A percentile compares a stretch with the other conserved stretches of the same genome.
Conservation (phyloP, 1,284 basidiomycete genomes). For the Melampsora medusae region DNA sequence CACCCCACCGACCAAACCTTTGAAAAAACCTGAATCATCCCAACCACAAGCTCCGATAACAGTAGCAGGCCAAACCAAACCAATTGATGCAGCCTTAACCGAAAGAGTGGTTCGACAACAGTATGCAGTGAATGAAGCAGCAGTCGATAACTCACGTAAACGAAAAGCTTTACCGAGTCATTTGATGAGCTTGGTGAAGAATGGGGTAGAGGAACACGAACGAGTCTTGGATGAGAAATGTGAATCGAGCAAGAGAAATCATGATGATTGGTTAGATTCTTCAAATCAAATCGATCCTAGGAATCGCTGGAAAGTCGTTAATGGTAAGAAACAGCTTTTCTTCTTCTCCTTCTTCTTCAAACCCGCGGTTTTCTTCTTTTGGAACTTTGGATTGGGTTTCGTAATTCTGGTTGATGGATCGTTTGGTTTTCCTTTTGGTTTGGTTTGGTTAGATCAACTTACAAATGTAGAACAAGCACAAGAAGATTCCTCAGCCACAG, state of each 20-base stretch:
- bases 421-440: background rate
- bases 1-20: background rate
- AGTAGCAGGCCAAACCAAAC: background rate
- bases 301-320: slow-evolving; percentile 24
- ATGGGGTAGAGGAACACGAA: background rate
- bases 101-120: slow-evolving; percentile 35
- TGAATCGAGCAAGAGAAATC: background rate
- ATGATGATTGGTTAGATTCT: background rate
- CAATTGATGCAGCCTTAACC: slow-evolving; percentile 29
- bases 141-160: slow-evolving; percentile 36
- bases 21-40: background rate
- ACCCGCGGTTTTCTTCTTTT: background rate
- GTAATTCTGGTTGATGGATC: background rate
- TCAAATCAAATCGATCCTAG: slow-evolving; percentile 2
- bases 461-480: slow-evolving; percentile 15
- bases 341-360: background rate
- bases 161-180: slow-evolving; percentile 26
- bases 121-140: slow-evolving; percentile 28
- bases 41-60: background rate
- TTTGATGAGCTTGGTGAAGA: slow-evolving; percentile 17
- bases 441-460: background rate
- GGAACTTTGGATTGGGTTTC: background rate
- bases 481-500: slow-evolving; percentile 11
- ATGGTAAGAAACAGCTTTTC: slow-evolving; percentile 6
- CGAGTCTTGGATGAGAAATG: background rate